phyloP scores from a whole-genome alignment of 352 stramenopile species.

The Phytophthora colocasiae region DNA sequence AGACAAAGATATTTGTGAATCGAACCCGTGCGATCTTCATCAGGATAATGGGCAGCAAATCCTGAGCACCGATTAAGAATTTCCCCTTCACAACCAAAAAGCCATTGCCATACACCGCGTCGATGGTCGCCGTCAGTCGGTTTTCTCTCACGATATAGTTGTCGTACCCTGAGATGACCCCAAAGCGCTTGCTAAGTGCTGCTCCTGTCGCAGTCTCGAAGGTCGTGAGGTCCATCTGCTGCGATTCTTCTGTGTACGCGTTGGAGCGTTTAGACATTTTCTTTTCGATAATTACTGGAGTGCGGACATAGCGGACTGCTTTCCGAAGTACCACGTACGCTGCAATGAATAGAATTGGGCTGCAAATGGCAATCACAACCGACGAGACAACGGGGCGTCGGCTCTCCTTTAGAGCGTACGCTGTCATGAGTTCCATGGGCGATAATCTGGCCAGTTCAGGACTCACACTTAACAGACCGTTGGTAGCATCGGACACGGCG shows the following conservation, averaged over 20 bases:
- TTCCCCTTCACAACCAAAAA: constrained; percentile 43
- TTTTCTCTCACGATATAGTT: constrained; percentile 28
- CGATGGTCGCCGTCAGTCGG: constrained; percentile 30
- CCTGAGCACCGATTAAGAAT: constrained; percentile 38
- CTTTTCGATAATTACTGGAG: neutral
- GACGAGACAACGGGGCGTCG: constrained; percentile 9
- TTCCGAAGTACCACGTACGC: constrained; percentile 22
- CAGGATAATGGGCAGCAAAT: constrained; percentile 35
- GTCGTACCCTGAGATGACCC: constrained; percentile 26
- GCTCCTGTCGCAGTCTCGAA: constrained; percentile 31
- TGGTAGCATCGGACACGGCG: constrained; percentile 3
- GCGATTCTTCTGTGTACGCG: constrained; percentile 6
- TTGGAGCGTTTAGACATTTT: neutral
- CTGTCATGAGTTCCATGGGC: constrained; percentile 23
- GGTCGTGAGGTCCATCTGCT: constrained; percentile 13
- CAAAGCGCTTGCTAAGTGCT: constrained; percentile 26
- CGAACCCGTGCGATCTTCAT: constrained; percentile 40
- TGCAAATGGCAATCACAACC: constrained; percentile 20
- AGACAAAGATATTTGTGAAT: constrained; percentile 40
- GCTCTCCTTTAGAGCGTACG: constrained; percentile 6
- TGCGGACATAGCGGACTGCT: constrained; percentile 4
- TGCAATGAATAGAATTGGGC: constrained; percentile 18
- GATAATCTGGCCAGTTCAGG: constrained; percentile 14
- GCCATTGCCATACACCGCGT: constrained; percentile 42
- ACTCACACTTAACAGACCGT: constrained; percentile 7